Conservation (phyloP, 345 rosid genomes). For the Gossypium turneri region DNA sequence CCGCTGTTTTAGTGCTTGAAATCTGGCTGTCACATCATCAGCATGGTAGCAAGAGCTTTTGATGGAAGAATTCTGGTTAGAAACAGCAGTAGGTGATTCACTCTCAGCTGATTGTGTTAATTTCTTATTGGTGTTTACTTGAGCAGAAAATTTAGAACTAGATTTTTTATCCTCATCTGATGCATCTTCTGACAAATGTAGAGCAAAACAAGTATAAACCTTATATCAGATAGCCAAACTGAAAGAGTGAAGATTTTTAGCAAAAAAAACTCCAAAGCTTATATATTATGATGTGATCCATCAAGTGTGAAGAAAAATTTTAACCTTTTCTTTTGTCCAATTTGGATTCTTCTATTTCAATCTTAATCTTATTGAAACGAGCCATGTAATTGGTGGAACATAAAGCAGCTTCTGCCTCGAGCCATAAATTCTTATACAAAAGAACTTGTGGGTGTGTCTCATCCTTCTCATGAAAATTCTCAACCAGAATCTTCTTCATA, state of each 20-base stretch:
- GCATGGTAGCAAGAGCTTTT: conserved; percentile 21
- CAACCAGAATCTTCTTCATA: conserved; percentile 60
- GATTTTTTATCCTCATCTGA: conserved; percentile 16
- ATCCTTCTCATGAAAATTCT: conserved; percentile 52
- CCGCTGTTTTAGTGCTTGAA: conserved; percentile 39
- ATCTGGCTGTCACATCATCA: conserved; percentile 58
- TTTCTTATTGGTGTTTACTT: conserved; percentile 2
- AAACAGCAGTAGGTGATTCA: conserved; percentile 7
- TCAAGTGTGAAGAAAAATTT: not conserved
- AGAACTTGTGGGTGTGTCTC: conserved; percentile 51
- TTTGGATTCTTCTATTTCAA: conserved; percentile 45
- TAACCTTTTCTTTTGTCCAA: conserved; percentile 36
- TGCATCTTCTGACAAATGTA: conserved; percentile 19
- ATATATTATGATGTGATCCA: not conserved
- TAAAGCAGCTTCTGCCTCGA: conserved; percentile 87
- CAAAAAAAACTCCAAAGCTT: not conserved
- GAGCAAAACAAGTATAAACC: conserved; percentile 4
- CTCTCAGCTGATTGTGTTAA: conserved; percentile 9
- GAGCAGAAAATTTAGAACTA: conserved; percentile 14
- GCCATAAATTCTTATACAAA: conserved; percentile 89
- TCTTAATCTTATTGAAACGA: conserved; percentile 59
- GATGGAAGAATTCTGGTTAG: conserved; percentile 24
- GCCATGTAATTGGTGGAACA: conserved; percentile 61
- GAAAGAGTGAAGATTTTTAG: not conserved
- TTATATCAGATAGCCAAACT: not conserved